phyloP scores from a whole-genome alignment of 2,329 filamentous ascomycete genomes.

The Fusarium buharicum region DNA sequence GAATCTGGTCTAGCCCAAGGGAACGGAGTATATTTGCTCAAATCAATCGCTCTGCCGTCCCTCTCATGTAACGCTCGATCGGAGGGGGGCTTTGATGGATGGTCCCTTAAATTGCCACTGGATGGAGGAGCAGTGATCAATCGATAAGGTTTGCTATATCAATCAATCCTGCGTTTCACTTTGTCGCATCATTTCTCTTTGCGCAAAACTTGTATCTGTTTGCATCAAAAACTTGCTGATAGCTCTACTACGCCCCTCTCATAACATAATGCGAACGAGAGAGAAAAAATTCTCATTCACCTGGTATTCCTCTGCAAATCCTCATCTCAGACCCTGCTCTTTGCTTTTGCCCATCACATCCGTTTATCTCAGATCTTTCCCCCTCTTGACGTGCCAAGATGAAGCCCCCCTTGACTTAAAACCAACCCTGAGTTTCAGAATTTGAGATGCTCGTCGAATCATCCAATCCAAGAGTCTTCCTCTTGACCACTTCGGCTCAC shows the following conservation, averaged over 20 bases:
- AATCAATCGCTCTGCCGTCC: slow-evolving; percentile 33
- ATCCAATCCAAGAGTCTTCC: slow-evolving; percentile 13
- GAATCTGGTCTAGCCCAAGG: too few relatives aligned
- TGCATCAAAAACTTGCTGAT: slow-evolving; percentile 15
- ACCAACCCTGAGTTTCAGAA: slow-evolving; percentile 42
- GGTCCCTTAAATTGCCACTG: slow-evolving; percentile 22
- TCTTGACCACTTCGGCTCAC: not conserved
- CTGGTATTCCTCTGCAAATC: slow-evolving; percentile 21
- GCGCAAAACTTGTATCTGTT: slow-evolving; percentile 2
- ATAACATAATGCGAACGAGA: not conserved
- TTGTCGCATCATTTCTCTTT: slow-evolving; percentile 4
- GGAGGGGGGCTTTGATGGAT: slow-evolving; percentile 10
- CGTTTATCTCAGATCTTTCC: slow-evolving; percentile 23
- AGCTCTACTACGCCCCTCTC: slow-evolving; percentile 7
- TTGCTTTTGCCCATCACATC: slow-evolving; percentile 12
- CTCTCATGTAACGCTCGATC: slow-evolving; percentile 31
- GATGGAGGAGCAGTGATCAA: not conserved
- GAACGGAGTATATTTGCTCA: not conserved
- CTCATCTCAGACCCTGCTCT: slow-evolving; percentile 14
- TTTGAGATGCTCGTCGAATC: slow-evolving; percentile 29
- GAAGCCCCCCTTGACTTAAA: slow-evolving; percentile 32
- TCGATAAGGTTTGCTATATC: not conserved
- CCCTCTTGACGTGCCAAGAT: slow-evolving; percentile 12
- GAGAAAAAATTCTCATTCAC: not conserved
- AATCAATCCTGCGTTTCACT: slow-evolving; percentile 30